Conservation (phyloP, 352 stramenopile genomes). For the Phytophthora vignae region DNA sequence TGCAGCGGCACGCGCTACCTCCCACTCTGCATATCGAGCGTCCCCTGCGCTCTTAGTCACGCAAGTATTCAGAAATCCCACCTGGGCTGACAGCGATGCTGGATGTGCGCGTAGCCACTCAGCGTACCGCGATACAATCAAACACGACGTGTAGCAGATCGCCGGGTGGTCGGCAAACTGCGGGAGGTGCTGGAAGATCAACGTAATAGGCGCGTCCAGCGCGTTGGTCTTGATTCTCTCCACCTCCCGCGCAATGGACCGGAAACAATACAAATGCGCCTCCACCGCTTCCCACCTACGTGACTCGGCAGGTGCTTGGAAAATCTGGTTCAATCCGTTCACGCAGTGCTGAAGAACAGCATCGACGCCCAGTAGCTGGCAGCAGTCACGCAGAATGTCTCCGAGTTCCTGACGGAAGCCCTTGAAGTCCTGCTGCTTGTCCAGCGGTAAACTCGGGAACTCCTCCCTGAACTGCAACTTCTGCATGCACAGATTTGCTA, state of each 20-base stretch:
- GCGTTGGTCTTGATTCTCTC: conserved; percentile 47
- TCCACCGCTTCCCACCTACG: conserved; percentile 81
- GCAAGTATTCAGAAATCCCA: conserved; percentile 78
- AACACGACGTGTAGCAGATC: conserved; percentile 87
- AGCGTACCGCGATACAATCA: conserved; percentile 87
- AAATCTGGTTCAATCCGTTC: conserved; percentile 73
- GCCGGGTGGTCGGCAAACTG: conserved; percentile 79
- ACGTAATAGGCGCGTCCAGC: conserved; percentile 57
- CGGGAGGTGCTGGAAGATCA: conserved; percentile 82
- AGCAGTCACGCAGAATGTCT: conserved; percentile 85
- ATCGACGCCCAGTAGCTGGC: conserved; percentile 74
- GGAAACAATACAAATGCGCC: conserved; percentile 85
- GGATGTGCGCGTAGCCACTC: conserved; percentile 71
- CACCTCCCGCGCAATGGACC: conserved; percentile 86
- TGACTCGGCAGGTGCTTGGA: conserved; percentile 52
- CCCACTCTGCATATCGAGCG: conserved; percentile 65
- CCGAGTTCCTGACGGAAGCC: conserved; percentile 79
- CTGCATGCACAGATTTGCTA: conserved; percentile 81
- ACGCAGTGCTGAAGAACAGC: conserved; percentile 83
- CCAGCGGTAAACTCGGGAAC: conserved; percentile 64
- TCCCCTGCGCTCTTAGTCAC: conserved; percentile 66
- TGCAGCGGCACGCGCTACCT: conserved; percentile 75
- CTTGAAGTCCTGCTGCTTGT: conserved; percentile 89
- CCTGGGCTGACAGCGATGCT: conserved; percentile 55
- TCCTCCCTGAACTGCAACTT: conserved; percentile 82